Base-by-base conservation (phyloP, 2,329 filamentous ascomycete genomes). In the Diaporthe ampelina region DNA sequence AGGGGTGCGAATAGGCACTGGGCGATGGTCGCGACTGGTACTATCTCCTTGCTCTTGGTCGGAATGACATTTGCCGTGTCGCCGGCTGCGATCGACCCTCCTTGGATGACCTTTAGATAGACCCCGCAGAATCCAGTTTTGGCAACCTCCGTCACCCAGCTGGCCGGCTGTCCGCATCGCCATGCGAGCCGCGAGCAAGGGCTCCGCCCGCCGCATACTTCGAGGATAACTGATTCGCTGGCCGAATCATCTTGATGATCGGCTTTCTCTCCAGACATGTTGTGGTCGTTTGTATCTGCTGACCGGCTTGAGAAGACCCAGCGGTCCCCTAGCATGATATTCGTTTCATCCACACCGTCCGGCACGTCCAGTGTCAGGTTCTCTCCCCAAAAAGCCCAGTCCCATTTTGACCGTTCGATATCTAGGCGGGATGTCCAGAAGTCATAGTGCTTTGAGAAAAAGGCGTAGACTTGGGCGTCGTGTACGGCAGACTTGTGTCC, bases 371-470 rank as follows among this genome's bases (percentile, higher is more conserved):
- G 57, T 9, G 57, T 59, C 57, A 59, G 24, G 4, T 59, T 59
- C 35, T 59, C 57, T 40, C 57, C 57, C 57, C 57, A 59, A 24
- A 59, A 59, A 0, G 57, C 57, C 57, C 57, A 59, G 32, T 59
- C 57, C 57, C 57, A 59, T 17, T 17, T 21, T 8, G 57, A 59
- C 21, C 35, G 57, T n/a, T 59, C 32, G 35, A 59, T 59, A 17
- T 40, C 26, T 6, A 59, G 57, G 15, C 32, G 57, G 13, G 32
- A 10, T 1, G 57, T 59, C 57, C 57, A 59, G 21, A 24, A 40
- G 32, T 59, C 32, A 24, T 59, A 59, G 15, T 59, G 35, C 2
- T 59, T 59, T 24, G 57, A n/a, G 57, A 59, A 59, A 10, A 59
- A 40, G 21, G 32, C 57, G 21, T 59, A 10, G 1, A 59, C 57